Evolutionary conservation across 176 grass and related monocot genomes (phyloP).

Genomic region (Sorghum bicolor): DNA sequence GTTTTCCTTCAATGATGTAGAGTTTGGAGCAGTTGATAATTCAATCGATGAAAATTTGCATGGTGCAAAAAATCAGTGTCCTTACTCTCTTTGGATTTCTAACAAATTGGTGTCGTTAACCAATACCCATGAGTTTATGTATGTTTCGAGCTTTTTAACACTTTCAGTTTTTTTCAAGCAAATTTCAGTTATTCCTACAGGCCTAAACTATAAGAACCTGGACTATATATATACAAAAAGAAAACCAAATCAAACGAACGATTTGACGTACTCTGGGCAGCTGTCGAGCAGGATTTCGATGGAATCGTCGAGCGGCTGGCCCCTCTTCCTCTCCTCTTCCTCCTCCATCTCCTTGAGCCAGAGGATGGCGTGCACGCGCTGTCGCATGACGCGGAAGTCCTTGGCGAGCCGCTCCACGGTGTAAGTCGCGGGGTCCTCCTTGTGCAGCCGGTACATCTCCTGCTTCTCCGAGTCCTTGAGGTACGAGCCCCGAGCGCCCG

Average conservation of each 20-base stretch:
- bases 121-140: not conserved
- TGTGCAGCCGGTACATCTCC: conserved; percentile 94
- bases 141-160: not conserved
- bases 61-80: not conserved
- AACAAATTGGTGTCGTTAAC: not conserved
- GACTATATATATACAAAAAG: conserved; percentile 6
- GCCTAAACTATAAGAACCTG: not conserved
- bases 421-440: conserved; percentile 78
- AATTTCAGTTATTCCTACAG: not conserved
- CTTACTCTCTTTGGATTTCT: not conserved
- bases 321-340: conserved; percentile 87
- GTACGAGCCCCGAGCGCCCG: conserved; percentile 65
- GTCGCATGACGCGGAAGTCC: conserved; percentile 90
- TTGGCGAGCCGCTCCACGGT: conserved; percentile 91
- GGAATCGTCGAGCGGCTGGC: conserved; percentile 79
- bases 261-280: conserved; percentile 69
- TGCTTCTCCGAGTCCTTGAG: conserved; percentile 95
- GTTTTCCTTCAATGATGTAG: not conserved
- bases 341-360: conserved; percentile 98
- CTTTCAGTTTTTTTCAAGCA: no score
- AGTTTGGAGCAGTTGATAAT: not conserved
- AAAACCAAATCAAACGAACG: conserved; percentile 12
- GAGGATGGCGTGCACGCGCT: conserved; percentile 92
- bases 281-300: conserved; percentile 93
- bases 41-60: not conserved